These are phyloP conservation scores for Linum trigynum DNA, from an alignment of 345 rosid species.

Conservation along the genomic window DNA sequence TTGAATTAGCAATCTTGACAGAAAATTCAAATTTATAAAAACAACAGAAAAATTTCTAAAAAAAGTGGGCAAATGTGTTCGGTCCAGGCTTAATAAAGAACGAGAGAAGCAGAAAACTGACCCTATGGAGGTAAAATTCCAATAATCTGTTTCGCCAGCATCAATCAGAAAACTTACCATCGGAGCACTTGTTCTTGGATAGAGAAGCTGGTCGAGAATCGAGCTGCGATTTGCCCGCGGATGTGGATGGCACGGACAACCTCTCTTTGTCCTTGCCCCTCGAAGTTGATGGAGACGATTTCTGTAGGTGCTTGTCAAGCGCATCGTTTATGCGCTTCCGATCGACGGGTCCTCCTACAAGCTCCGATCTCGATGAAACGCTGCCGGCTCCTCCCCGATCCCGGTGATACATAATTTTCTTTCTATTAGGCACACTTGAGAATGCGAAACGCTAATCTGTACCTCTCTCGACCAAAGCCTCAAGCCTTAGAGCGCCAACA, in stretches of 20 bases:
- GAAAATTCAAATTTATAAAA: no score
- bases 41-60: no score
- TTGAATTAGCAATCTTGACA: no score
- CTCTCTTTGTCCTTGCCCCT: slow-evolving; percentile 53
- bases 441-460: no score
- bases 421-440: no score
- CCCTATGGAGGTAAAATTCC: background rate
- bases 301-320: slow-evolving; percentile 61
- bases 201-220: slow-evolving; percentile 35
- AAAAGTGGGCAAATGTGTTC: no score
- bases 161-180: slow-evolving; percentile 29
- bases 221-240: slow-evolving; percentile 45
- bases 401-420: no score
- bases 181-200: slow-evolving; percentile 52
- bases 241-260: slow-evolving; percentile 33
- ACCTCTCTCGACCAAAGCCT: no score
- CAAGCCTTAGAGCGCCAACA: no score
- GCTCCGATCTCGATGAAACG: background rate
- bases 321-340: slow-evolving; percentile 75
- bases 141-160: background rate
- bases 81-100: no score
- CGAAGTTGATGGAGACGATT: slow-evolving; percentile 75
- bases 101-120: background rate
- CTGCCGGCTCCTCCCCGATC: no score
- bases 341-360: slow-evolving; percentile 32